Percentiles rank a stretch among this genome's conserved stretches.
Evolutionary conservation across 164 flowering plant genomes (phyloP).

Genomic region (Chimonanthus praecox): DNA sequence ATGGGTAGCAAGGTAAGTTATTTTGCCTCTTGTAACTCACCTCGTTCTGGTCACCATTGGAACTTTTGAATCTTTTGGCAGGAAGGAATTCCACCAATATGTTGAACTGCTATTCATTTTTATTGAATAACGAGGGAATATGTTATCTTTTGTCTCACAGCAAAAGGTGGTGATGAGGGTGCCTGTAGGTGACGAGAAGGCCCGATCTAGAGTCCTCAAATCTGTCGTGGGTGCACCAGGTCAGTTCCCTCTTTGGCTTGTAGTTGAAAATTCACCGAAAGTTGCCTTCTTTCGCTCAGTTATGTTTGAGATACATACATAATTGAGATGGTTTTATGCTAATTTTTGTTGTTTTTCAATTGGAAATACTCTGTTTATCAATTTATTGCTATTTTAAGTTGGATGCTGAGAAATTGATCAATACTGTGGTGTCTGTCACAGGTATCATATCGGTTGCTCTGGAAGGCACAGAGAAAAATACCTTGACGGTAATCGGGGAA

Average conservation of each 20-base stretch:
- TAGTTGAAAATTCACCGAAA: not conserved
- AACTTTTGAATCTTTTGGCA: no score
- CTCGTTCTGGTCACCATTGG: no score
- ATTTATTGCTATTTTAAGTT: not conserved
- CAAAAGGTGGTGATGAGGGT: slow-evolving; percentile 8
- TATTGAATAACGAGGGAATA: no score
- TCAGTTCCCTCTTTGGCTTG: not conserved
- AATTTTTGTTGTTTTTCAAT: not conserved
- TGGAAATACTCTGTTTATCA: not conserved
- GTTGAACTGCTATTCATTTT: no score
- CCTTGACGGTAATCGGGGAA: slow-evolving; percentile 2
- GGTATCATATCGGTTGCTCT: not conserved
- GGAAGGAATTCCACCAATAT: no score
- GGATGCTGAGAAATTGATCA: no score
- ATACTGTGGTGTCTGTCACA: not conserved
- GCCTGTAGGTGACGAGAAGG: not conserved
- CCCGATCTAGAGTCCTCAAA: not conserved
- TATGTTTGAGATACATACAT: not conserved
- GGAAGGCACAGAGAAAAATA: not conserved
- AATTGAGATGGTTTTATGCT: no score
- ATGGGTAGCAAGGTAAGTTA: no score
- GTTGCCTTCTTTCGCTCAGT: not conserved
- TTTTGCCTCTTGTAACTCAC: no score
- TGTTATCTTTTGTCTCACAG: not conserved
- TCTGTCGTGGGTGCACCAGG: slow-evolving; percentile 3